Conservation (phyloP, 176 grass and related monocot species). For the Aechmea fasciata region DNA sequence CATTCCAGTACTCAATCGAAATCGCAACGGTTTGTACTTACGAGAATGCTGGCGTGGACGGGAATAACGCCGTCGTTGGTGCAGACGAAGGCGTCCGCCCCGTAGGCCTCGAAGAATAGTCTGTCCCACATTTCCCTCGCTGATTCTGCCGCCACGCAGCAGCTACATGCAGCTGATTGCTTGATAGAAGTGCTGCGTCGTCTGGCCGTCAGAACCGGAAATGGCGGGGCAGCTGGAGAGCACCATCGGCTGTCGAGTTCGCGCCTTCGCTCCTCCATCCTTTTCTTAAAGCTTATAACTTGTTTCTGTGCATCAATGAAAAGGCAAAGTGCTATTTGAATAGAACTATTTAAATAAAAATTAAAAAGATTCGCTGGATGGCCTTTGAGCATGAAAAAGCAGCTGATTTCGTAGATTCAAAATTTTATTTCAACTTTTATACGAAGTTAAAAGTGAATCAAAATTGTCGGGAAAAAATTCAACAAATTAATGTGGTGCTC, state of each 20-base stretch:
- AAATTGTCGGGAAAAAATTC: too few relatives aligned
- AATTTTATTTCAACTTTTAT: too few relatives aligned
- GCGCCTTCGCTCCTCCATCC: slow-evolving; percentile 20
- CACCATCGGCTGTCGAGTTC: slow-evolving; percentile 1
- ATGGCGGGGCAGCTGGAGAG: slow-evolving; percentile 13
- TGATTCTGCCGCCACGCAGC: background rate
- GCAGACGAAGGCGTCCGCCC: slow-evolving; percentile 27
- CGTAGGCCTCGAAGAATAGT: slow-evolving; percentile 32
- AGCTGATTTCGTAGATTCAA: too few relatives aligned
- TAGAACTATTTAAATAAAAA: too few relatives aligned
- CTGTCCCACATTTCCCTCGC: slow-evolving; percentile 23
- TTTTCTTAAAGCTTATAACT: background rate
- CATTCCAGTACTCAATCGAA: background rate
- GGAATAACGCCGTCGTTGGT: slow-evolving; percentile 24
- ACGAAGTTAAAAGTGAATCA: too few relatives aligned
- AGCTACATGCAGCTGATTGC: background rate
- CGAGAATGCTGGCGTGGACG: slow-evolving; percentile 36
- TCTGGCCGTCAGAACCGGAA: background rate
- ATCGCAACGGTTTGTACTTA: background rate
- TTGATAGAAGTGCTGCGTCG: background rate
- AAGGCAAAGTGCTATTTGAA: too few relatives aligned
- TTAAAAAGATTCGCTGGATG: too few relatives aligned
- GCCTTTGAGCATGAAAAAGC: too few relatives aligned
- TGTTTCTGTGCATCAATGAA: too few relatives aligned
- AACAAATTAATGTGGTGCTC: too few relatives aligned